phyloP scores from a whole-genome alignment of 129 eudicot genomes.

The Escallonia herrerae region DNA sequence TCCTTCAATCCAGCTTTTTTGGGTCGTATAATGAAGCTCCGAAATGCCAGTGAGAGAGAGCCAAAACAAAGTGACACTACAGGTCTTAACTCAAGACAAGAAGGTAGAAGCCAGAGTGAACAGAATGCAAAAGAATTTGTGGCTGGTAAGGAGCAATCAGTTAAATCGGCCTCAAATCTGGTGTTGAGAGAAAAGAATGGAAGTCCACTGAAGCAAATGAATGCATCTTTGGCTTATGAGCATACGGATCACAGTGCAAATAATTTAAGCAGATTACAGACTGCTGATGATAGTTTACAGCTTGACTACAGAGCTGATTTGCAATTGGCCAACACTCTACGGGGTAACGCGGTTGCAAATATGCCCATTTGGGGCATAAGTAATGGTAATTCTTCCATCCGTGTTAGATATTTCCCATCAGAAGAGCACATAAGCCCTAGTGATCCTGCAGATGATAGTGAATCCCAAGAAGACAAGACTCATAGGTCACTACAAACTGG shows the following conservation, averaged over 20 bases:
- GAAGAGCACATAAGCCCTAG: constrained; percentile 33
- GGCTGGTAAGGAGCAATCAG: constrained; percentile 4
- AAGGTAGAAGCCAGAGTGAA: constrained; percentile 9
- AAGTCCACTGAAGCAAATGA: constrained; percentile 29
- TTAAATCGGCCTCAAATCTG: constrained; percentile 35
- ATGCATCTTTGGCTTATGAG: constrained; percentile 19
- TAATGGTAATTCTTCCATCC: constrained; percentile 23
- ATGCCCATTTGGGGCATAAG: constrained; percentile 26
- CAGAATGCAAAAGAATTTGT: constrained; percentile 26
- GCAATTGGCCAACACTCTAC: constrained; percentile 20
- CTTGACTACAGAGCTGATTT: constrained; percentile 28
- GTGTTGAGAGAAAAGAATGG: constrained; percentile 16
- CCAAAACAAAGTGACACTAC: constrained; percentile 11
- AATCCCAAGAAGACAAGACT: constrained; percentile 17
- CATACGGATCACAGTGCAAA: constrained; percentile 19
- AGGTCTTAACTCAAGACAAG: constrained; percentile 13
- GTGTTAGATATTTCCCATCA: constrained; percentile 20
- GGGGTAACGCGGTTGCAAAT: constrained; percentile 29
- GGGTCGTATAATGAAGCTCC: constrained; percentile 21
- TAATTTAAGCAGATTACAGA: constrained; percentile 14
- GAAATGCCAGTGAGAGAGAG: constrained; percentile 15
- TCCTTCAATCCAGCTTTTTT: constrained; percentile 23
- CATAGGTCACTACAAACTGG: constrained; percentile 14
- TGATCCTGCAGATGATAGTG: constrained; percentile 32
- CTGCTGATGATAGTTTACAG: constrained; percentile 18